Evolutionary conservation across 1,284 basidiomycete genomes (phyloP), one percentile per base, ranked within the genome.

Genomic region (Afroboletus lepidellus): DNA sequence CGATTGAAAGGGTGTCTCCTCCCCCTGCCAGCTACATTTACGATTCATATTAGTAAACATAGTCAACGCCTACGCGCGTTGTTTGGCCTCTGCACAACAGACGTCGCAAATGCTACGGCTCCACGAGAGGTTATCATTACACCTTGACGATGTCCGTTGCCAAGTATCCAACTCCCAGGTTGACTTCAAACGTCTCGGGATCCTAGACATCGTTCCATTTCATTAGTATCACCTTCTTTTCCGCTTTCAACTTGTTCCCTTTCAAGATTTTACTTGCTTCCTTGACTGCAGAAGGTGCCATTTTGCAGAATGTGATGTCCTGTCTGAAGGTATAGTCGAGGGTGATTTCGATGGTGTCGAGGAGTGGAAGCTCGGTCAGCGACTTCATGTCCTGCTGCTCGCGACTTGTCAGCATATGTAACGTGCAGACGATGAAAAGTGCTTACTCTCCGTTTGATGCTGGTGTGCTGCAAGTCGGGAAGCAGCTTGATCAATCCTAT

Each of bases 151-250:
- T 23, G 36, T 46, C 16, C 18, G 38, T 56, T 42, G 44, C 48
- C 46, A n/a, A 34, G 11, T 9, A 38, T 41, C 32, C 24, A 25
- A 20, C 34, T 15, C 36, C 15, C 11, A 23, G 5, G 13, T 39
- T 21, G 21, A 39, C 5, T 24, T 23, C 37, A 15, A 39, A 39
- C 3, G 8, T 39, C 9, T 8, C 11, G 20, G 3, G 21, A 11
- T 23, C 37, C 37, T 21, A 39, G 37, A 15, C 7, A 8, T 24
- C 15, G 15, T 25, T 13, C 48, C 46, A 45, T 21, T n/a, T 33
- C 8, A 33, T 46, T 48, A 38, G 0, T 15, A 46, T 2, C 47
- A 58, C 29, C 2, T 33, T 51, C 48, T 60, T 62, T 21, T 43
- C 41, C 18, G 36, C 57, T 30, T 39, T 38, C 8, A 49, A 57